Evolutionary conservation across 768 basidiomycete genomes (phyloP).

Genomic region (Auricularia heimuer): DNA sequence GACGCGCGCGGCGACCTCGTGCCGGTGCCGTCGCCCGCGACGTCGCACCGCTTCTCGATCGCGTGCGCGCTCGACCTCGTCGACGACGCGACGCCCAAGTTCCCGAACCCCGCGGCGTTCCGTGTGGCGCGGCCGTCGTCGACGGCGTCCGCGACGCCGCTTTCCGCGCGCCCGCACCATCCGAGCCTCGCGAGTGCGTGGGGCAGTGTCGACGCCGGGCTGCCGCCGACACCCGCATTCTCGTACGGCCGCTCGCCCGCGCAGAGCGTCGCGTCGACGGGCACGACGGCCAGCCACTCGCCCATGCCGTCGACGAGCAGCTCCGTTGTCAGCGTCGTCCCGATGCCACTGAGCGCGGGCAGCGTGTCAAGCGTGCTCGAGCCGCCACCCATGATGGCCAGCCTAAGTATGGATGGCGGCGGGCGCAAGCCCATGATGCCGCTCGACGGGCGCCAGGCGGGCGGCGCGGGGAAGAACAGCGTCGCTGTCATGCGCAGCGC

Average conservation of each 20-base stretch:
- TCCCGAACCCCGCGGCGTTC: neutral
- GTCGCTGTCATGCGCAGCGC: neutral
- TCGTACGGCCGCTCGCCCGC: neutral
- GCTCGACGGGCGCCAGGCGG: neutral
- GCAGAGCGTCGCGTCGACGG: neutral
- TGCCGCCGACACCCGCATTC: neutral
- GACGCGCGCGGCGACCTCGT: slow-evolving; percentile 18
- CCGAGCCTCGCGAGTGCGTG: neutral
- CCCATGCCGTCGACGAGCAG: neutral
- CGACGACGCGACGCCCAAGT: neutral
- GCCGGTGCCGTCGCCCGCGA: neutral
- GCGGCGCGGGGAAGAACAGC: neutral
- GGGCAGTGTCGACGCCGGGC: neutral
- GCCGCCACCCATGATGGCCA: neutral
- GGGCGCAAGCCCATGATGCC: neutral
- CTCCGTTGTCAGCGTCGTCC: neutral
- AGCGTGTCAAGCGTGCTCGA: neutral
- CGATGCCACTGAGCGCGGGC: neutral
- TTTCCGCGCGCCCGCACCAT: neutral
- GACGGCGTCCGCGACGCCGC: neutral
- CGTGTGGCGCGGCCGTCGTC: neutral
- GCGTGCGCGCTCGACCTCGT: neutral
- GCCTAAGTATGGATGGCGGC: neutral
- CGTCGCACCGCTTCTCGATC: neutral
- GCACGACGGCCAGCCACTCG: neutral